Evolutionary conservation across 2,329 filamentous ascomycete species (phyloP), one percentile per base, ranked within the genome.

Genomic region (Orbilia blumenaviensis): DNA sequence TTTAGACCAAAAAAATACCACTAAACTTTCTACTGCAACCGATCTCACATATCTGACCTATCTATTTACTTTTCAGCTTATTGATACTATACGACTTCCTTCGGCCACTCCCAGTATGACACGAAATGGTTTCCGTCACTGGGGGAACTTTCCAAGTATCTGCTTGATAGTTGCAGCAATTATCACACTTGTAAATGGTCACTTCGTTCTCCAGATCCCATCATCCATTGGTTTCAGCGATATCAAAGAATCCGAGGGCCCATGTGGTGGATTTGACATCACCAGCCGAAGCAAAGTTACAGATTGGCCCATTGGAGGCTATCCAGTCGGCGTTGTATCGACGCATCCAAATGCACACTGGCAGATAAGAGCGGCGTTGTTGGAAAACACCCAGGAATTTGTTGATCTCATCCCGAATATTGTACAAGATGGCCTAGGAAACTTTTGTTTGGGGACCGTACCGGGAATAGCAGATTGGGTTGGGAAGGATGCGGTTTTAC

Each of bases 231-330:
- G 66, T 21, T 69, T 69, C 29, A 62, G 29, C 38, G 54, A 69
- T 23, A 42, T 50, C 14, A 69, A 41, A 2, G 52, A 69, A 62
- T 29, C 4, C 4, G 16, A 69, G n/a, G 25, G 32, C 21, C 66
- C 54, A 10, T 69, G 66, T 21, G 66, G 66, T 18, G 66, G 66
- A 6, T 69, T 69, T 18, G 66, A 69, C 16, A 69, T 62, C n/a
- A 52, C 27, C 10, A 69, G 42, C 12, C 66, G 66, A 3, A 52
- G 32, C 25, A 62, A 16, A 29, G 66, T 69, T 9, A 61, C 66
- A 3, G 42, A 41, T 8, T 69, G 66, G 66, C 66, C 66, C 9
- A 18, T 61, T 10, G 54, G 21, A 14, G 66, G 66, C 5, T 42
- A 61, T 18, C 66, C 66, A 23, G 42, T 69, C 16, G 54, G 66